phyloP scores from a whole-genome alignment of 2,329 filamentous ascomycete genomes.

The Pseudogymnoascus sp. region DNA sequence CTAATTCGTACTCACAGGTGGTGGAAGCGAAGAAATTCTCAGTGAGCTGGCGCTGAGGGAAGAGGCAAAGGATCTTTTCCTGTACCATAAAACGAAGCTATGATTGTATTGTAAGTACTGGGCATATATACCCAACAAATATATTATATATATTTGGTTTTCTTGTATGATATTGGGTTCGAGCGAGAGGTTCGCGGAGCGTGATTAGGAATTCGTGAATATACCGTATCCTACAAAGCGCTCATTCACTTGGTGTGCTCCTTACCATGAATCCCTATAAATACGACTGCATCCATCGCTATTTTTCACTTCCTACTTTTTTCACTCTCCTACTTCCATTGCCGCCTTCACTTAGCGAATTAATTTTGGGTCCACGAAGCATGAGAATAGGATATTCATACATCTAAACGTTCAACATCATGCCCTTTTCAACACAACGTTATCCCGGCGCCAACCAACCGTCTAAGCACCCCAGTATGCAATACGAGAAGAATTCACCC shows the following conservation, averaged over 20 bases:
- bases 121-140: not conserved
- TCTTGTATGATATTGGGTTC: not conserved
- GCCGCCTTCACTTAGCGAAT: not conserved
- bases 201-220: not conserved
- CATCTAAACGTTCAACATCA: not conserved
- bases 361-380: not conserved
- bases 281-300: not conserved
- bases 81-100: slow-evolving; percentile 7
- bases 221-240: not conserved
- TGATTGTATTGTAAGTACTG: not conserved
- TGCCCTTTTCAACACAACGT: not conserved
- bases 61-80: slow-evolving; percentile 25
- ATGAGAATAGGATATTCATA: not conserved
- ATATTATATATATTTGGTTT: not conserved
- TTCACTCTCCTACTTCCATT: not conserved
- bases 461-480: not conserved
- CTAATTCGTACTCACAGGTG: slow-evolving; percentile 18
- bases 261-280: not conserved
- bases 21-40: slow-evolving; percentile 30
- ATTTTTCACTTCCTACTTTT: not conserved
- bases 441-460: not conserved
- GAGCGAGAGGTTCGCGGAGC: not conserved
- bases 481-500: not conserved
- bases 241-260: not conserved
- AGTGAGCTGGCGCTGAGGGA: slow-evolving; percentile 26